A percentile compares a stretch with the other conserved stretches of the same genome.
Conservation (phyloP, 768 basidiomycete species). For the Sistotremastrum niveocremeum region DNA sequence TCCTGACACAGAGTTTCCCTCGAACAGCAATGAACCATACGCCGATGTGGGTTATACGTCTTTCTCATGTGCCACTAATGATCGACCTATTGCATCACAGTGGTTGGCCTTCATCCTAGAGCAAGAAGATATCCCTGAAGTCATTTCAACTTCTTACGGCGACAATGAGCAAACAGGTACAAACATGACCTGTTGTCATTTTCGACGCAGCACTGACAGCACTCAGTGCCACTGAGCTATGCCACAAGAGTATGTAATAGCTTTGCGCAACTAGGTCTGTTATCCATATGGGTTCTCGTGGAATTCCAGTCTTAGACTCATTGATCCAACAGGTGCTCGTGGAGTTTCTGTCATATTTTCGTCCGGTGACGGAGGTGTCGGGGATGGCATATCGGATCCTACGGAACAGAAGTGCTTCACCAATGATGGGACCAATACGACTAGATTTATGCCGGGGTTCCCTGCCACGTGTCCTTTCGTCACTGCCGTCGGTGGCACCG, state of each 20-base stretch:
- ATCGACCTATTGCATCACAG: constrained; percentile 15
- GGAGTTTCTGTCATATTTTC: constrained; percentile 56
- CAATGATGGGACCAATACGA: constrained; percentile 44
- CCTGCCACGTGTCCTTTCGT: constrained; percentile 44
- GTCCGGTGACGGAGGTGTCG: constrained; percentile 61
- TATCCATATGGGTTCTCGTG: neutral
- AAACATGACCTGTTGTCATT: neutral
- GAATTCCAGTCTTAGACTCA: neutral
- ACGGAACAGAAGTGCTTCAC: constrained; percentile 38
- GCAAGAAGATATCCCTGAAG: constrained; percentile 34
- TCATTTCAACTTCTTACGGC: constrained; percentile 61
- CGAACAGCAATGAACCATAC: constrained; percentile 38
- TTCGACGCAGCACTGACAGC: too few relatives aligned
- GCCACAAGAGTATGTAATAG: constrained; percentile 28
- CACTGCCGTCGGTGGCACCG: constrained; percentile 60
- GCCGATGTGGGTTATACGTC: constrained; percentile 11
- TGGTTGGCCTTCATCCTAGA: constrained; percentile 50
- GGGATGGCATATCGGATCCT: constrained; percentile 45
- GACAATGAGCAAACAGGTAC: constrained; percentile 60
- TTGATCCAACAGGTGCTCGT: constrained; percentile 33
- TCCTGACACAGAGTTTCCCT: constrained; percentile 17
- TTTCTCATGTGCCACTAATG: neutral
- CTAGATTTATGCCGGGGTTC: constrained; percentile 40
- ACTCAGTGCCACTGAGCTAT: constrained; percentile 4
- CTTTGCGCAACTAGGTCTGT: constrained; percentile 51